These are phyloP conservation scores for Bipolaris gigantea DNA, from an alignment of 2,329 filamentous ascomycete species.

Conservation along the genomic window DNA sequence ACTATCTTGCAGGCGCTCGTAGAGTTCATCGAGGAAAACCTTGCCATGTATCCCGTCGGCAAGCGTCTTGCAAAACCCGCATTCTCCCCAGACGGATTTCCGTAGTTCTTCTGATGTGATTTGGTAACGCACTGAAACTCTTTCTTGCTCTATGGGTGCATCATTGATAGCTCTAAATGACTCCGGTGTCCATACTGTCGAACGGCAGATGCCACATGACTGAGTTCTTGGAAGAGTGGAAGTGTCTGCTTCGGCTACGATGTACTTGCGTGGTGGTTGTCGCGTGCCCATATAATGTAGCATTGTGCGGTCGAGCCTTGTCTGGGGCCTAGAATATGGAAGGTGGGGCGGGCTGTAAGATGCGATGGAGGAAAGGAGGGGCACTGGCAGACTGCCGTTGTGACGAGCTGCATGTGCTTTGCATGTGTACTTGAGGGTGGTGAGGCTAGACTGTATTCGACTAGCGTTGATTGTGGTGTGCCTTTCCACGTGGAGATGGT, in stretches of 20 bases:
- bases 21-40: slow-evolving; percentile 9
- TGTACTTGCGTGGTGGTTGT: slow-evolving; percentile 9
- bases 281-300: slow-evolving; percentile 6
- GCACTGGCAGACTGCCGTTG: neutral
- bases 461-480: neutral
- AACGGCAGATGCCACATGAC: neutral
- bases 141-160: neutral
- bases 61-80: slow-evolving; percentile 9
- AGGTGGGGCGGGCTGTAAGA: neutral
- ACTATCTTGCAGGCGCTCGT: slow-evolving; percentile 1
- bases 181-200: neutral
- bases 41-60: slow-evolving; percentile 10
- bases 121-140: neutral
- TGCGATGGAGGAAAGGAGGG: neutral
- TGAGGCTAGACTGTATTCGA: neutral
- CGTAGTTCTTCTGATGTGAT: slow-evolving; percentile 5
- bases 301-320: neutral
- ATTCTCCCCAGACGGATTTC: slow-evolving; percentile 7
- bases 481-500: neutral
- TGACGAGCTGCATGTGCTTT: neutral
- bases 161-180: neutral
- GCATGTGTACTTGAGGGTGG: neutral
- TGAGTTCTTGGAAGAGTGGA: neutral
- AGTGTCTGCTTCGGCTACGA: neutral
- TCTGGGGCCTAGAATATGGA: too few species aligned